A percentile compares a stretch with the other conserved stretches of the same genome.
phyloP scores from a whole-genome alignment of 176 grass and related monocot genomes.

The Ensete ventricosum region DNA sequence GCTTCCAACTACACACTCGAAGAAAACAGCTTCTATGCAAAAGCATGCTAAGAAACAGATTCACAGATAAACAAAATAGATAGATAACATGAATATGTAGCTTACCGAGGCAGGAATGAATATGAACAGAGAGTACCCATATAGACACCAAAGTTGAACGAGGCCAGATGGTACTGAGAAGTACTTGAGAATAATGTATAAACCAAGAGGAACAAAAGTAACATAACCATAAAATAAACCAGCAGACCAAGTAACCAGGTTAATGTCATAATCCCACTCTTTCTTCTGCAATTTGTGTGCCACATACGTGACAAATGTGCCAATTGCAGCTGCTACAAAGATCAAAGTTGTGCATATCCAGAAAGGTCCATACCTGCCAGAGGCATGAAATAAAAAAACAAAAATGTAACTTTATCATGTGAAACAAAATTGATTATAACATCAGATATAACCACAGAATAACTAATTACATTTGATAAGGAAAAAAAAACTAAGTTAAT shows the following conservation, averaged over 20 bases:
- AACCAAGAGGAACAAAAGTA: constrained; percentile 69
- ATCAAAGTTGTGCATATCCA: constrained; percentile 79
- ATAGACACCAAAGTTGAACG: constrained; percentile 81
- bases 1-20: too few relatives aligned
- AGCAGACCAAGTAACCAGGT: constrained; percentile 92
- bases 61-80: too few relatives aligned
- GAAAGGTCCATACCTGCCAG: constrained; percentile 79
- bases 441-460: too few relatives aligned
- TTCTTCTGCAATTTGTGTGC: constrained; percentile 93
- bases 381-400: neutral
- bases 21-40: too few relatives aligned
- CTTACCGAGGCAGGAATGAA: constrained; percentile 91
- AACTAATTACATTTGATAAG: too few relatives aligned
- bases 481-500: too few relatives aligned
- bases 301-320: constrained; percentile 83
- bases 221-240: constrained; percentile 95
- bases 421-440: too few relatives aligned
- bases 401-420: too few relatives aligned
- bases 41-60: too few relatives aligned
- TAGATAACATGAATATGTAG: neutral
- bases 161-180: constrained; percentile 87
- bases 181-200: constrained; percentile 91
- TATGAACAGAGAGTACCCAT: constrained; percentile 84
- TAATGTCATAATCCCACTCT: constrained; percentile 94
- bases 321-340: constrained; percentile 32